Evolutionary conservation across 2,329 filamentous ascomycete genomes (phyloP).

Genomic region (Sporothrix dimorphospora): DNA sequence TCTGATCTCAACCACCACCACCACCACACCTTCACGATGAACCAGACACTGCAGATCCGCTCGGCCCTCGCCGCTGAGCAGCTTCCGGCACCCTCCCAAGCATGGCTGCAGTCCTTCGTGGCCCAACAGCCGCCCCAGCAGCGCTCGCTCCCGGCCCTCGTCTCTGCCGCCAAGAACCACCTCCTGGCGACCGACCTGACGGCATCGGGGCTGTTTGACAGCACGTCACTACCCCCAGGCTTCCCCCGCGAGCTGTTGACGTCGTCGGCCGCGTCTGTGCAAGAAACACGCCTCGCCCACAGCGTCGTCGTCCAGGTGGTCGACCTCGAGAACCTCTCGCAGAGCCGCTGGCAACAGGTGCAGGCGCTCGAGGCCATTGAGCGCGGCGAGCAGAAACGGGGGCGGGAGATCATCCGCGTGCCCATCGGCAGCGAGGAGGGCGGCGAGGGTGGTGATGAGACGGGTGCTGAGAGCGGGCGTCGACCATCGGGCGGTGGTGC

Average conservation of each 20-base stretch:
- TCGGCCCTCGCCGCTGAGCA: slow-evolving; percentile 55
- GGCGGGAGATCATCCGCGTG: slow-evolving; percentile 80
- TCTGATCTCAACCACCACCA: not conserved
- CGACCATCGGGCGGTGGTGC: slow-evolving; percentile 24
- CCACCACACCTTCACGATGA: slow-evolving; percentile 37
- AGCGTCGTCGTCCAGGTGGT: slow-evolving; percentile 80
- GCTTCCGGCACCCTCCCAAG: slow-evolving; percentile 54
- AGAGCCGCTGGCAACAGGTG: slow-evolving; percentile 83
- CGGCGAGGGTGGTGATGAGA: slow-evolving; percentile 42
- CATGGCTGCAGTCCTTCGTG: slow-evolving; percentile 69
- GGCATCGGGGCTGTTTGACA: slow-evolving; percentile 55
- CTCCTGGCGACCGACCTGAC: slow-evolving; percentile 79
- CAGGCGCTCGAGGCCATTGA: slow-evolving; percentile 76
- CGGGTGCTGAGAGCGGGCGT: slow-evolving; percentile 5
- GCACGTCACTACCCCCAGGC: slow-evolving; percentile 37
- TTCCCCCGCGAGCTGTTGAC: slow-evolving; percentile 53
- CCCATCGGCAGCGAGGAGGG: slow-evolving; percentile 47
- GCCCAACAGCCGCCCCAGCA: slow-evolving; percentile 41
- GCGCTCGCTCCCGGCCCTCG: slow-evolving; percentile 66
- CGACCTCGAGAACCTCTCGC: slow-evolving; percentile 80
- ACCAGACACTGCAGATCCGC: slow-evolving; percentile 54
- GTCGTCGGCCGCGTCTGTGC: slow-evolving; percentile 45
- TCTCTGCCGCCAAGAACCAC: slow-evolving; percentile 79
- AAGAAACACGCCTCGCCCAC: slow-evolving; percentile 59
- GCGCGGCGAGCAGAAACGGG: slow-evolving; percentile 72